Percentiles rank a stretch among this genome's conserved stretches.
phyloP scores from a whole-genome alignment of 2,329 filamentous ascomycete genomes.

The Dichotomopilus funicola region DNA sequence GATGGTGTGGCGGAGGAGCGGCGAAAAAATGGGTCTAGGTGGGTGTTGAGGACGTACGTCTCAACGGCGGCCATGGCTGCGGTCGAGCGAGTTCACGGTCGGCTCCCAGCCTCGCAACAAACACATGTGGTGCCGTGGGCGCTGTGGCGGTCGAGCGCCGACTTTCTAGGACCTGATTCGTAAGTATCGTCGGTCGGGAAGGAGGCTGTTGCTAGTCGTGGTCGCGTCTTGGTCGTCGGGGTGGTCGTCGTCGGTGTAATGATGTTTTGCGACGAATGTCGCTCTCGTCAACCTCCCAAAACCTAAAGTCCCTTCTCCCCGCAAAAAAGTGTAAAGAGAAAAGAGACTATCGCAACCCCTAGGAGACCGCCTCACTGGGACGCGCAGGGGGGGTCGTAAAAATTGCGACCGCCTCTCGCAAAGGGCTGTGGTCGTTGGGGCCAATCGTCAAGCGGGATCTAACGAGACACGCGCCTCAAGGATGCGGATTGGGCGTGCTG shows the following conservation, averaged over 20 bases:
- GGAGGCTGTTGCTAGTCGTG: no score
- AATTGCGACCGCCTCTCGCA: slow-evolving; percentile 19
- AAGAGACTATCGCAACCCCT: slow-evolving; percentile 1
- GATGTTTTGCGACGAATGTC: no score
- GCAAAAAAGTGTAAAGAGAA: not conserved
- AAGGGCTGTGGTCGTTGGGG: slow-evolving; percentile 17
- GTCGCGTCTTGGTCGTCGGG: no score
- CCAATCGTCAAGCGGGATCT: slow-evolving; percentile 24
- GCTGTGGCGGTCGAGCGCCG: slow-evolving; percentile 9
- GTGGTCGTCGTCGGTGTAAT: no score
- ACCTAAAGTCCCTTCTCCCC: no score
- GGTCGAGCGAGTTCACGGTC: slow-evolving; percentile 37
- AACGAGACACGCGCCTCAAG: slow-evolving; percentile 13
- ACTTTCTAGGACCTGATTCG: not conserved
- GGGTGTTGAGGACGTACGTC: slow-evolving; percentile 38
- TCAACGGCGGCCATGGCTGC: slow-evolving; percentile 50
- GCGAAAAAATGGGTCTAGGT: slow-evolving; percentile 35
- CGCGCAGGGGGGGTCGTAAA: slow-evolving; percentile 8
- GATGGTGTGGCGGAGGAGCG: slow-evolving; percentile 28
- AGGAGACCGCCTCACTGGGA: slow-evolving; percentile 12
- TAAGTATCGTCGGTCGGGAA: no score
- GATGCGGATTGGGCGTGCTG: slow-evolving; percentile 21
- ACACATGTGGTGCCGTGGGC: slow-evolving; percentile 40
- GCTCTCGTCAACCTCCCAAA: no score
- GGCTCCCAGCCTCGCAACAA: slow-evolving; percentile 35